Base-by-base conservation (phyloP, 768 basidiomycete genomes). In the Amanita pallidorosea region DNA sequence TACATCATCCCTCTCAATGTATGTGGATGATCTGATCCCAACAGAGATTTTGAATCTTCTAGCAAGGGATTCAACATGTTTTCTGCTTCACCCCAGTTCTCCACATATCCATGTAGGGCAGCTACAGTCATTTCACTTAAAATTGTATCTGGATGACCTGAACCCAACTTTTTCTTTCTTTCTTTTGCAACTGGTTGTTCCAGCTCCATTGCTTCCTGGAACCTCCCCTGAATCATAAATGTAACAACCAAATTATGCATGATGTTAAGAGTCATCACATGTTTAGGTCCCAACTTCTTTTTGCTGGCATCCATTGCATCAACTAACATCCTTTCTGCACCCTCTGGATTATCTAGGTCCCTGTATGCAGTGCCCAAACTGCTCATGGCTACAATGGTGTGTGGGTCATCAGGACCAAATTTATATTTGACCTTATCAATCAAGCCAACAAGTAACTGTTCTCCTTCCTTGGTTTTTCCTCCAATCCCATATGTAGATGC, bases 401-500 rank as follows among this genome's bases (percentile, higher is more conserved):
- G 35, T 51, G 53, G 53, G 20, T 54, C 50, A 40, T 49, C 53
- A 50, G 22, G 31, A 20, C 53, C 53, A 27, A 50, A 22, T 43
- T 25, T 42, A 13, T 17, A 17, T 27, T 29, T 53, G 15, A 36
- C 25, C 15, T 37, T 20, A 31, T 53, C 52, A 25, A 51, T 25
- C 47, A 53, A 17, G 27, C 50, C 8, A 35, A 50, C 29, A 20
- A 29, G 18, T 4, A 53, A 20, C 31, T 37, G 12, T 25, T 53
- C 36, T 48, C 36, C 52, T 27, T 53, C 47, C 45, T 36, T 42
- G 13, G 13, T 9, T 22, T 38, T 36, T 18, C 35, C 47, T 27
- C 12, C 35, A 49, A 12, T 38, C 13, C 27, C 38, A 40, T 53
- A 53, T 48, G 52, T 53, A 5, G 17, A 23, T 38, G 48, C 49